phyloP scores from a whole-genome alignment of 169 alveolate genomes.

The Plasmodium inui region DNA sequence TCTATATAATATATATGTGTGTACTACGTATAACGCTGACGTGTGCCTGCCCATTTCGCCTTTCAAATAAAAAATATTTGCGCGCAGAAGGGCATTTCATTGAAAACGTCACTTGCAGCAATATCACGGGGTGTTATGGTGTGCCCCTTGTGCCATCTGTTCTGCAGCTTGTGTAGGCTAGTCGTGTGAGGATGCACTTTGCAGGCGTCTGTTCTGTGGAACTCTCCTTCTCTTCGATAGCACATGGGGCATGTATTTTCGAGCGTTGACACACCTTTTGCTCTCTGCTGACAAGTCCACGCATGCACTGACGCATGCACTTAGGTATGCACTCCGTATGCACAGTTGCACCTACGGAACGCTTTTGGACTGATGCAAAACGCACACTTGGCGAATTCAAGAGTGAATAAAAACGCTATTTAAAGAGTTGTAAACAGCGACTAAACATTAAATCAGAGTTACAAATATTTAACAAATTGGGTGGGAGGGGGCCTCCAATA shows the following conservation, averaged over 20 bases:
- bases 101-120: constrained; percentile 6
- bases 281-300: not conserved
- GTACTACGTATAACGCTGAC: not conserved
- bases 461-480: constrained; percentile 38
- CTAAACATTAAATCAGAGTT: constrained; percentile 51
- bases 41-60: not conserved
- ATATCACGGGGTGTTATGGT: not conserved
- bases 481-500: not conserved
- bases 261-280: not conserved
- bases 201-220: not conserved
- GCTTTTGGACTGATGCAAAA: not conserved
- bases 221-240: not conserved
- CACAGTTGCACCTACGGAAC: not conserved
- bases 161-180: not conserved
- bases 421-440: not conserved
- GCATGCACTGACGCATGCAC: not conserved
- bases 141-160: not conserved
- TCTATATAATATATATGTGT: not conserved
- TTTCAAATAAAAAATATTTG: constrained; percentile 32
- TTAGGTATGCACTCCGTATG: too few species aligned
- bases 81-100: constrained; percentile 12
- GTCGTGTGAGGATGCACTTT: not conserved
- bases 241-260: not conserved
- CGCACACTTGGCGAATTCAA: not conserved
- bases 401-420: constrained; percentile 1